phyloP scores from a whole-genome alignment of 352 stramenopile species.

The Globisporangium nodosum region DNA sequence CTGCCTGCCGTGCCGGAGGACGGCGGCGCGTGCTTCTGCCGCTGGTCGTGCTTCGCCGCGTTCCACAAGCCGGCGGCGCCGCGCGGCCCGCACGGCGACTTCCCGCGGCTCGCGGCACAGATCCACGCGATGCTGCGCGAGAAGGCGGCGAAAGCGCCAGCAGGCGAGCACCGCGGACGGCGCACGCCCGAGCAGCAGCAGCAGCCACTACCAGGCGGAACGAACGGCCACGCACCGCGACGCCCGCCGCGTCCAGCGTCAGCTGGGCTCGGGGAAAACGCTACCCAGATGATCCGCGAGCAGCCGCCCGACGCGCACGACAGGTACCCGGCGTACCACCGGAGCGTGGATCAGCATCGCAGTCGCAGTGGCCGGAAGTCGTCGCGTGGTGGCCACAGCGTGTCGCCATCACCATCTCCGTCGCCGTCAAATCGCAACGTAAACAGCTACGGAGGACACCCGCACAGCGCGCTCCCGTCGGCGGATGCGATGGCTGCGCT shows the following conservation, averaged over 20 bases:
- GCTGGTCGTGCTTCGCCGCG: constrained; percentile 52
- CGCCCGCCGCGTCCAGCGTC: not conserved
- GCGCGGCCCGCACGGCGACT: constrained; percentile 21
- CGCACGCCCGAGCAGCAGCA: not conserved
- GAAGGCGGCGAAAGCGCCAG: not conserved
- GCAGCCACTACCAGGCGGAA: not conserved
- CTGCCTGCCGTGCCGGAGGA: constrained; percentile 56
- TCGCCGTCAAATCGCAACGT: not conserved
- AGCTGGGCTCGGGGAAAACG: not conserved
- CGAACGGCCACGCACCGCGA: not conserved
- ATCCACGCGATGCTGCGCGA: constrained; percentile 34
- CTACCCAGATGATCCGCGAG: not conserved
- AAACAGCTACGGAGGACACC: constrained; percentile 3
- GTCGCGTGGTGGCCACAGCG: constrained; percentile 2
- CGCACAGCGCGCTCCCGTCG: constrained; percentile 1
- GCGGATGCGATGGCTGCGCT: not conserved
- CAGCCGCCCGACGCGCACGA: not conserved
- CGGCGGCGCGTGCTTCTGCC: constrained; percentile 53
- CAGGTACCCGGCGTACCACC: not conserved
- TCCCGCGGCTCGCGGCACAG: constrained; percentile 33
- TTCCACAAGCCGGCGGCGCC: constrained; percentile 23
- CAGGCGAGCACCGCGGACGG: not conserved
- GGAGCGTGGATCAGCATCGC: not conserved
- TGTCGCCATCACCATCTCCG: constrained; percentile 3
- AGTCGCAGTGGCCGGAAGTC: not conserved